Conservation (phyloP, 2,329 filamentous ascomycete genomes). For the Cordyceps cicadae region DNA sequence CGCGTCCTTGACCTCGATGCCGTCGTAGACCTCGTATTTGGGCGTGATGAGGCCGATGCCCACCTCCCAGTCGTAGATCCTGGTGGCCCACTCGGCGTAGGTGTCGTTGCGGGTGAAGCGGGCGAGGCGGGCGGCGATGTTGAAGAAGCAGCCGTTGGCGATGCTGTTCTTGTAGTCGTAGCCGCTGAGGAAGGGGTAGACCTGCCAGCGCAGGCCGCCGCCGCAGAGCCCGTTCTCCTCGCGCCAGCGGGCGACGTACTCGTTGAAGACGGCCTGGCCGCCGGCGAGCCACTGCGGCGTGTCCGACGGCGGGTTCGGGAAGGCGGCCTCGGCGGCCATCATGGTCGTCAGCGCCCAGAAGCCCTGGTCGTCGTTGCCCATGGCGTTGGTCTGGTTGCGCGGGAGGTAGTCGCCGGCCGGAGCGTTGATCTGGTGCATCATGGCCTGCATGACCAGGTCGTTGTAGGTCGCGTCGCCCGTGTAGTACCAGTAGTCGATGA, state of each 20-base stretch:
- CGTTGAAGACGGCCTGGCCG: conserved; percentile 72
- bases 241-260: conserved; percentile 68
- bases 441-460: conserved; percentile 42
- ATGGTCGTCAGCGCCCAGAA: conserved; percentile 71
- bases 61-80: conserved; percentile 58
- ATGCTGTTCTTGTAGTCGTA: conserved; percentile 62
- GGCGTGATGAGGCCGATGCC: conserved; percentile 48
- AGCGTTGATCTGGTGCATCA: conserved; percentile 45
- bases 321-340: conserved; percentile 62
- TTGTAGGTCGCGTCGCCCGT: conserved; percentile 56
- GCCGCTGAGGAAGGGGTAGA: conserved; percentile 68
- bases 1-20: conserved; percentile 28
- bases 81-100: conserved; percentile 68
- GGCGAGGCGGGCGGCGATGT: conserved; percentile 61
- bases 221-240: conserved; percentile 40
- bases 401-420: conserved; percentile 51
- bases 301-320: conserved; percentile 50
- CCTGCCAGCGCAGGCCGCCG: conserved; percentile 79
- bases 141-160: conserved; percentile 63
- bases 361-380: conserved; percentile 60
- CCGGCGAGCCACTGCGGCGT: conserved; percentile 66
- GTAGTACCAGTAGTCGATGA: conserved; percentile 59
- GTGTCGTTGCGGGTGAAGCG: conserved; percentile 72
- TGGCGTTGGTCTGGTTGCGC: conserved; percentile 41
- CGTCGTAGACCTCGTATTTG: conserved; percentile 44